Evolutionary conservation across 1,139 yeast genomes (phyloP), one percentile per base, ranked within the genome.

Genomic region (Yamadazyma songkhlaensis): DNA sequence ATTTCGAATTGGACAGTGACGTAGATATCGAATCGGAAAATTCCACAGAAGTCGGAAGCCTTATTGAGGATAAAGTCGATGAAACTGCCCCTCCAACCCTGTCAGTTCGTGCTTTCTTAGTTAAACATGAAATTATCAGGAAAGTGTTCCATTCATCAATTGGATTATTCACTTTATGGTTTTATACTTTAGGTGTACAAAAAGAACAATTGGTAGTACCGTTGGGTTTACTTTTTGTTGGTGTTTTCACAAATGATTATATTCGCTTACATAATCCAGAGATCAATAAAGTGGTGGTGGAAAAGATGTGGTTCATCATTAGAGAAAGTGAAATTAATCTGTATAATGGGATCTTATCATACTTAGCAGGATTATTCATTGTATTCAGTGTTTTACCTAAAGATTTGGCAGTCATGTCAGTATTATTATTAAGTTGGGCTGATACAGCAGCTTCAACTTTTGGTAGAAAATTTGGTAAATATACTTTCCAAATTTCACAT

Each of bases 371-470:
- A 2, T 67, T 88, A 37, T 65, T 81, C 23, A 63, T 86, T 43
- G 88, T 90, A 4, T 85, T 88, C 51, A 49, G 71, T 2, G 57
- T 79, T 12, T 82, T 80, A 50, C 84, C 95, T 11, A 88, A 88
- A 62, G 98, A 92, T 55, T 80, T 92, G 36, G 72, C 83, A 1
- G 67, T 90, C 20, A 71, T 89, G 67, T 74, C 95, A 21, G 79
- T 88, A 7, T 68, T 89, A 47, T 67, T 92, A 40, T 74, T 92
- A 46, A 85, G 96, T 55, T 92, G 97, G 97, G 90, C 96, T 9
- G 98, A 92, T 57, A 89, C 97, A 8, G 94, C 97, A 5, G 98
- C 98, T 2, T 87, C 97, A 3, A 87, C 97, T 1, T 62, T 90
- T 53, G 98, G 97, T 15, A 74, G 97, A 48, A 75, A 74, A 37